Base-by-base conservation (phyloP, 192 early-diverging fungal genomes). In the Powellomyces hirtus region DNA sequence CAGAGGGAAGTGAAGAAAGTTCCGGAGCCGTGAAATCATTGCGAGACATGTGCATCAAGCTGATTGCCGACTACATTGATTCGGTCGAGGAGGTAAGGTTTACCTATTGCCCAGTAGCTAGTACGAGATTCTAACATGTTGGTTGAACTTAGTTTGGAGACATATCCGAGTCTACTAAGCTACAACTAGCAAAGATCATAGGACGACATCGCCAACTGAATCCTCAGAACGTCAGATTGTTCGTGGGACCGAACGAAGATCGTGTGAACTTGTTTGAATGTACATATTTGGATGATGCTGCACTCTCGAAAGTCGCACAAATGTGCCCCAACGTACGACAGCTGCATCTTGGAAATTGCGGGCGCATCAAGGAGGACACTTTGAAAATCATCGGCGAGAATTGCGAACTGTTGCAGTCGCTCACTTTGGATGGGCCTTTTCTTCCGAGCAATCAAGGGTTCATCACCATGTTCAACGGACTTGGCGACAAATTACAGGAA, bases 121-220 rank as follows among this genome's bases (percentile, higher is more conserved):
- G n/a, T n/a, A n/a, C n/a, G n/a, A n/a, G n/a, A n/a, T n/a, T n/a
- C n/a, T n/a, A n/a, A n/a, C n/a, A n/a, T n/a, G n/a, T n/a, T n/a
- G n/a, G n/a, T n/a, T n/a, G n/a, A n/a, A n/a, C 33, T 29, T 49
- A 78, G 68, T 86, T 96, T 77, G 94, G 94, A n/a, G 89, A 90
- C 67, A 90, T 96, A 30, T 75, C 89, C 11, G 76, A 74, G 1
- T 57, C 81, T 29, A 89, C 86, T 68, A 80, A 92, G 79, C 79
- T 85, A 60, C 80, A 82, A 62, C 85, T 96, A 29, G 85, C 87
- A 61, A 88, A 81, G 44, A 92, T 96, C 56, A 89, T 96, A 38
- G 75, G 86, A 64, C 84, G 88, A n/a, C 83, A 88, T 74, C 88
- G 94, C 0, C 68, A 83, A 26, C 71, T 96, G 57, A 86, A 83